Evolutionary conservation across 225 moss, liverwort and hornwort genomes (phyloP).

Genomic region (Takakia lepidozioides): DNA sequence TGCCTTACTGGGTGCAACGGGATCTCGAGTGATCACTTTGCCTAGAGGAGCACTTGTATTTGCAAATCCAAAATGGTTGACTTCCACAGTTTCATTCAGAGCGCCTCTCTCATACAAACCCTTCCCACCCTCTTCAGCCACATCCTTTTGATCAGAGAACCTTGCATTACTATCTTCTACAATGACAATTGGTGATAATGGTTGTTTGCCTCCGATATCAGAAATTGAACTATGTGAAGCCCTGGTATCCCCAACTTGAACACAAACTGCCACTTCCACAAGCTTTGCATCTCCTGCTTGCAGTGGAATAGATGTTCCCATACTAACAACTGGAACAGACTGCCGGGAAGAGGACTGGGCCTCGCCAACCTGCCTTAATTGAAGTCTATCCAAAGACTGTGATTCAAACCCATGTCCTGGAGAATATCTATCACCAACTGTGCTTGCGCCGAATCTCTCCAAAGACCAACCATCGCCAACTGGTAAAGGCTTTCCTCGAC

Average conservation of each 20-base stretch:
- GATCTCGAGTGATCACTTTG: too few species aligned
- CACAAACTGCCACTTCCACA: too few species aligned
- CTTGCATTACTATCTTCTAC: slow-evolving; percentile 8
- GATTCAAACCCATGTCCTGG: too few species aligned
- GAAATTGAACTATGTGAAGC: too few species aligned
- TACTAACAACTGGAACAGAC: neutral
- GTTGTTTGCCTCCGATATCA: too few species aligned
- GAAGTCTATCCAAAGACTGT: slow-evolving; percentile 32
- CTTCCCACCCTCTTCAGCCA: slow-evolving; percentile 7
- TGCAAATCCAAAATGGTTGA: slow-evolving; percentile 6
- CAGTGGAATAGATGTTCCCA: too few species aligned
- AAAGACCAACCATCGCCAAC: slow-evolving; percentile 67
- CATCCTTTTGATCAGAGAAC: slow-evolving; percentile 6
- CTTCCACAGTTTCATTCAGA: slow-evolving; percentile 5
- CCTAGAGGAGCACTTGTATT: slow-evolving; percentile 19
- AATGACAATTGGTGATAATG: too few species aligned
- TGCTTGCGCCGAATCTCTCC: slow-evolving; percentile 34
- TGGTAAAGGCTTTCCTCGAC: slow-evolving; percentile 41
- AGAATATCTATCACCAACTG: slow-evolving; percentile 7
- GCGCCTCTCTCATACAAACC: slow-evolving; percentile 8
- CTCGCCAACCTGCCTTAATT: slow-evolving; percentile 33
- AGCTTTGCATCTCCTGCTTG: neutral
- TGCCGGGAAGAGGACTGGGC: slow-evolving; percentile 5
- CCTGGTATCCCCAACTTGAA: too few species aligned
- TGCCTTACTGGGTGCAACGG: too few species aligned